Conservation (phyloP, 2,329 filamentous ascomycete species). For the Aspergillus sp. region DNA sequence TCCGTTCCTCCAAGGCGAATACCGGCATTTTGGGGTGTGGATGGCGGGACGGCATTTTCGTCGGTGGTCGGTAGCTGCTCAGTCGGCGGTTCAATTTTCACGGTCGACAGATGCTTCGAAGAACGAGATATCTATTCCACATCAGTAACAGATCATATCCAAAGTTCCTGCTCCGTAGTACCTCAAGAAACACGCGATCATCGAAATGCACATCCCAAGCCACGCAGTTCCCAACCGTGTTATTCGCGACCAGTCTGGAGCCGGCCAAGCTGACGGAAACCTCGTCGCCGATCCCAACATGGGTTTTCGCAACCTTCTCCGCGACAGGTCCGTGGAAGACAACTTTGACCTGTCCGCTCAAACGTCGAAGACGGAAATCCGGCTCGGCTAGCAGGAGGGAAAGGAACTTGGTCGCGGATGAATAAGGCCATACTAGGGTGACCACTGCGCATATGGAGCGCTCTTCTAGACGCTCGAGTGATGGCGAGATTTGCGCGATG, state of each 20-base stretch:
- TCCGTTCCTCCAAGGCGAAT: constrained; percentile 4
- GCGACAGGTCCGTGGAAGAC: constrained; percentile 64
- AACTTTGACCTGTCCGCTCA: constrained; percentile 70
- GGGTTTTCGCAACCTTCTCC: constrained; percentile 55
- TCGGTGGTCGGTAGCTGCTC: constrained; percentile 14
- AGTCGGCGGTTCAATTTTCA: constrained; percentile 47
- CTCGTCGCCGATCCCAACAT: constrained; percentile 69
- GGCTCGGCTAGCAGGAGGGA: constrained; percentile 76
- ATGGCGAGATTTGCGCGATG: constrained; percentile 35
- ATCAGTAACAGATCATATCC: constrained; percentile 2
- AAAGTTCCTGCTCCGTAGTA: constrained; percentile 8
- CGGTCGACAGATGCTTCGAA: constrained; percentile 13
- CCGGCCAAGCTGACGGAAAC: constrained; percentile 61
- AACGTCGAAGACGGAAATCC: constrained; percentile 68
- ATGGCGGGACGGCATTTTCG: constrained; percentile 10
- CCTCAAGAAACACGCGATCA: constrained; percentile 27
- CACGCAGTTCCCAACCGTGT: constrained; percentile 46
- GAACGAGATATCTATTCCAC: constrained; percentile 17
- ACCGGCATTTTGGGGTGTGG: constrained; percentile 17
- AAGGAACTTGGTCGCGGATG: constrained; percentile 61
- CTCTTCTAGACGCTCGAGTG: constrained; percentile 14
- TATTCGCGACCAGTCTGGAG: constrained; percentile 52
- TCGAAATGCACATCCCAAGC: constrained; percentile 49
- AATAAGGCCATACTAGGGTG: constrained; percentile 87
- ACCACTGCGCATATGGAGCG: constrained; percentile 57